Percentiles rank a stretch among this genome's conserved stretches.
These are phyloP conservation scores for Hyphopichia homilentoma DNA, from an alignment of 805 yeast genomes.

Conservation along the genomic window DNA sequence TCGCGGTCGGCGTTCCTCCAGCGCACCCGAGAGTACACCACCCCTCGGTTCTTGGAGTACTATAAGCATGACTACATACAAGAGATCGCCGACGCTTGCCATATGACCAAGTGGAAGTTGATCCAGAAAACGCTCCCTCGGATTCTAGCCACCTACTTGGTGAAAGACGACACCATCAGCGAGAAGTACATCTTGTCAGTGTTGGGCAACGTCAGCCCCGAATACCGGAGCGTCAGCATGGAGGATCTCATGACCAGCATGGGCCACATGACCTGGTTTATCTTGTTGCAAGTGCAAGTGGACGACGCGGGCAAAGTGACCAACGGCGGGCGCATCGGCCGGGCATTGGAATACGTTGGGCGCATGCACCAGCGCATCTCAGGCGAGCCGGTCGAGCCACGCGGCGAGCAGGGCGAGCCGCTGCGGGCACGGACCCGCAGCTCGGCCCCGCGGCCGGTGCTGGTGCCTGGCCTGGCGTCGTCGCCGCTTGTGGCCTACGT, in stretches of 20 bases:
- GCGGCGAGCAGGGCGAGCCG: too few relatives aligned
- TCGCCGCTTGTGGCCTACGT: conserved; percentile 23
- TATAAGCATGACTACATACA: conserved; percentile 61
- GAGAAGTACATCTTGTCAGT: conserved; percentile 49
- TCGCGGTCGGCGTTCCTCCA: conserved; percentile 57
- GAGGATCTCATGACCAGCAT: conserved; percentile 33
- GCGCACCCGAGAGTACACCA: conserved; percentile 67
- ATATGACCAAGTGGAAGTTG: conserved; percentile 43
- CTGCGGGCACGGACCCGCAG: too few relatives aligned
- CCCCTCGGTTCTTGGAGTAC: conserved; percentile 71
- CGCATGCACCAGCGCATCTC: conserved; percentile 12
- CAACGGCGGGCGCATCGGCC: conserved; percentile 32
- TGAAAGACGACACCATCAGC: conserved; percentile 46
- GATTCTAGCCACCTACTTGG: conserved; percentile 56
- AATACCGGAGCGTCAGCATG: conserved; percentile 30
- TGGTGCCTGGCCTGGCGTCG: too few relatives aligned
- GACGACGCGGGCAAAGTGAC: conserved; percentile 23
- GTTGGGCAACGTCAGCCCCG: conserved; percentile 50
- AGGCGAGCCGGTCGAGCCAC: conserved; percentile 13
- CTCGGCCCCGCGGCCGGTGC: too few relatives aligned
- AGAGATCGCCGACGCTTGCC: conserved; percentile 54
- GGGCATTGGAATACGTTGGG: conserved; percentile 42
- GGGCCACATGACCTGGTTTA: conserved; percentile 38
- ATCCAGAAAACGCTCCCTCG: conserved; percentile 46
- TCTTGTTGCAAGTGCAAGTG: conserved; percentile 28